Base-by-base conservation (phyloP, 208 protist species). In the Naegleria gruberi region DNA sequence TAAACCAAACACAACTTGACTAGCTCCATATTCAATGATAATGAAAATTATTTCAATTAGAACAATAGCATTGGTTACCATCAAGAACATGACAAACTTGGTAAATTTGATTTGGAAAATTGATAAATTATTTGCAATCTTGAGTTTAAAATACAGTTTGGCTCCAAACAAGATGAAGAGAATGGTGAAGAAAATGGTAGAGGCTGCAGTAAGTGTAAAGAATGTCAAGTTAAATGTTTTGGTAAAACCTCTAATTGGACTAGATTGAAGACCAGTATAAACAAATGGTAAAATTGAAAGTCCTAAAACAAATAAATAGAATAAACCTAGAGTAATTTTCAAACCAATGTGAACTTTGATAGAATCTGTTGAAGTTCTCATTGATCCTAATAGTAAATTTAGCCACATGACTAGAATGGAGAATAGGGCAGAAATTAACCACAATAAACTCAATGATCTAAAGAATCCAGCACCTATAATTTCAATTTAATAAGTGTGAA, bases 71-170 rank as follows among this genome's bases (percentile, higher is more conserved):
- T 12, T 12, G 10, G 30, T 37, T n/a, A 77, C 17, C 26, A 30
- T 37, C 10, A 77, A n/a, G 17, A 77, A 30, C 17, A 77, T 77
- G 17, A 77, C 65, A 77, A 77, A 77, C 30, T 77, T 77, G 17
- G 65, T 77, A 77, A 77, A 77, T 77, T 77, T 77, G 30, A 77
- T 77, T n/a, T 77, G 65, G 65, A 77, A 77, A 37, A 77, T 37
- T 7, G 65, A 77, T n/a, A 77, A 77, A 77, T 77, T 77, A n/a
- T 77, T 77, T 37, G 65, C 65, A 7, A 37, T n/a, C 30, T 37
- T 77, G 1, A 77, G 34, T 19, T 19, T 77, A 37, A 77, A 77
- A n/a, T 37, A 77, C 34, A 77, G 34, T 77, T 77, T 77, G 5
- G 65, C 30, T 37, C 65, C 65, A 77, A 77, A 77, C 17, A 77